Conservation (phyloP, 495 filamentous ascomycete species). For the Podospora tetraspora region DNA sequence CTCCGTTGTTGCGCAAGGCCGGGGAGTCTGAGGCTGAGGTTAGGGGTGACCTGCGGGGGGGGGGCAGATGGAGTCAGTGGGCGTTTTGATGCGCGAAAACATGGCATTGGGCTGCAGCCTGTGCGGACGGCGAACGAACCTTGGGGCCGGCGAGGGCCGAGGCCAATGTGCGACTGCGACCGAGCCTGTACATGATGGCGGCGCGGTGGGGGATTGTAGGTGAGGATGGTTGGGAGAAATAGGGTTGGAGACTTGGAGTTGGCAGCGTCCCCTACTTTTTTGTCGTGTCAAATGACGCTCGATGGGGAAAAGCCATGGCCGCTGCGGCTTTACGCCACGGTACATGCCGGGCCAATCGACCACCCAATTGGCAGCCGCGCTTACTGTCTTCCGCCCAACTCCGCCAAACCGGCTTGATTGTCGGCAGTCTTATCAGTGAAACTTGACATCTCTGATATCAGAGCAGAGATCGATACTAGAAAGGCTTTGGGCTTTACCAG, state of each 20-base stretch:
- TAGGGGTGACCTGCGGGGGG: constrained; percentile 32
- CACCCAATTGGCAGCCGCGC: neutral
- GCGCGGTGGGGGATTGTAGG: constrained; percentile 8
- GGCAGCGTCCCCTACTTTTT: constrained; percentile 4
- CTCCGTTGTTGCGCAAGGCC: constrained; percentile 55
- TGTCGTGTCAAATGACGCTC: constrained; percentile 26
- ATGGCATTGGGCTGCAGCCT: neutral
- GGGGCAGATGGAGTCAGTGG: constrained; percentile 10
- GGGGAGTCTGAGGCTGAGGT: constrained; percentile 38
- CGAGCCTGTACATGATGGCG: constrained; percentile 44
- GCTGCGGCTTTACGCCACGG: constrained; percentile 12
- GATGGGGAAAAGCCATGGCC: neutral
- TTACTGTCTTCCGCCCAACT: neutral
- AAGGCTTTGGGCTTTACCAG: neutral
- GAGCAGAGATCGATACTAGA: neutral
- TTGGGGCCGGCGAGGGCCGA: constrained; percentile 44
- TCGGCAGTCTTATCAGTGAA: neutral
- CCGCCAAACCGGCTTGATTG: neutral
- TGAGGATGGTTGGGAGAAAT: constrained; percentile 5
- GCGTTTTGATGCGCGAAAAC: constrained; percentile 10
- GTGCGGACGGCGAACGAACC: constrained; percentile 26
- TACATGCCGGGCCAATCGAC: constrained; percentile 20
- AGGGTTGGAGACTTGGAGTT: constrained; percentile 5
- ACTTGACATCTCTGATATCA: neutral
- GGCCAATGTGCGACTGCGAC: constrained; percentile 45